Evolutionary conservation across 768 basidiomycete genomes (phyloP), one percentile per base, ranked within the genome.

Genomic region (Cystofilobasidium ferigula): DNA sequence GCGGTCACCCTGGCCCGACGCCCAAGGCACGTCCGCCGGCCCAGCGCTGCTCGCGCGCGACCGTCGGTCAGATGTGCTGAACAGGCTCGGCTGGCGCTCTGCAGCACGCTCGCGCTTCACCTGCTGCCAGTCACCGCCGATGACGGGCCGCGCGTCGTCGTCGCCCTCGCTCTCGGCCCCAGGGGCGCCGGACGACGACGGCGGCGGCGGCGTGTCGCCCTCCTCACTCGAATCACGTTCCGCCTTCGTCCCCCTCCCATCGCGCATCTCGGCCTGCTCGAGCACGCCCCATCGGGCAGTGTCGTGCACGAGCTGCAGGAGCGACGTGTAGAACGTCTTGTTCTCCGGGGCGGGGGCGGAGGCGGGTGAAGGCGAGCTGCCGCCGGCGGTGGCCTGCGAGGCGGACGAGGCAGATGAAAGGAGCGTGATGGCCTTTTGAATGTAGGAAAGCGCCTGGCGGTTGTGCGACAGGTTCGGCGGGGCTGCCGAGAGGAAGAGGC

Each of bases 361-460:
- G 20, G 40, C 10, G 40, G 22, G 47, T 24, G 47, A 28, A 3
- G 47, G 12, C n/a, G 26, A 12, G 10, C 2, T 24, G 47, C 26
- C n/a, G 5, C 5, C 22, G 47, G 10, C 8, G 13, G n/a, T 24
- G 22, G 47, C 47, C 22, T 20, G 10, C 26, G 47, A 16, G 13
- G n/a, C 14, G 47, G 10, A 10, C 10, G 10, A 10, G n/a, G n/a
- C n/a, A n/a, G n/a, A n/a, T n/a, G n/a, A 14, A 18, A 42, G 40
- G 10, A 48, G 47, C 22, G 47, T n/a, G 47, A 48, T 28, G 47
- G 47, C 47, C 47, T 48, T 48, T n/a, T 48, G 47, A n/a, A 48
- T 48, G 47, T 48, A 48, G n/a, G 47, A 10, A 8, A 24, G 10
- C 22, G 47, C 47, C 13, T 48, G 47, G 9, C 47, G 47, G 26